Evolutionary conservation across 768 basidiomycete species (phyloP), one percentile per base, ranked within the genome.

Genomic region (Mycena polygramma): DNA sequence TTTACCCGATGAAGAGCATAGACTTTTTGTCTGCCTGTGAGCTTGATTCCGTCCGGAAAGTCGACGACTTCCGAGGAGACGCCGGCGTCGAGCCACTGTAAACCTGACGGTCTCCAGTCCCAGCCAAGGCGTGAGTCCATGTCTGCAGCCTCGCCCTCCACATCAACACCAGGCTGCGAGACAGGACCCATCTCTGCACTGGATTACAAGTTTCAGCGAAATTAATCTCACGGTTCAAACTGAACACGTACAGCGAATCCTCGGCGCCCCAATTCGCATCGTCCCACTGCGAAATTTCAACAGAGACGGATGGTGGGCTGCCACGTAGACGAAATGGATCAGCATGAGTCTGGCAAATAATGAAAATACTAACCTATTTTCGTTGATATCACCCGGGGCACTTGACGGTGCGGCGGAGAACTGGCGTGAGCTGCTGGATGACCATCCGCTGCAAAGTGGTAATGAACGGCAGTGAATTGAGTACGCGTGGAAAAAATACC

Each of bases 101-200:
- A 20, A 30, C n/a, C 35, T 53, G 62, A 63, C 30, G 52, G 62
- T 24, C 54, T 63, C 30, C 20, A 63, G 26, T 63, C 62, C 62
- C 62, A 63, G 30, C 62, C 62, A 43, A 63, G 62, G 51, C 39
- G 62, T 13, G 62, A 39, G 54, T 63, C 41, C 52, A 63, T 53
- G 62, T 63, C 60, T 13, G 30, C 48, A 62, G 60, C 60, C 49
- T 62, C 52, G 17, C 54, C 62, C 10, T 20, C 62, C 7, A 35
- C 37, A 63, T 11, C 7, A 4, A 63, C 30, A 30, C 54, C 39
- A 10, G 39, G 26, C 39, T 63, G 39, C 24, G 46, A n/a, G n/a
- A 6, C 26, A 54, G 52, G n/a, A n/a, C n/a, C n/a, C n/a, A n/a
- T n/a, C n/a, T n/a, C n/a, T n/a, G n/a, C n/a, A n/a, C 62, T 63